These are phyloP conservation scores for Oryza longistaminata DNA, from an alignment of 176 grass and related monocot species.

Conservation along the genomic window DNA sequence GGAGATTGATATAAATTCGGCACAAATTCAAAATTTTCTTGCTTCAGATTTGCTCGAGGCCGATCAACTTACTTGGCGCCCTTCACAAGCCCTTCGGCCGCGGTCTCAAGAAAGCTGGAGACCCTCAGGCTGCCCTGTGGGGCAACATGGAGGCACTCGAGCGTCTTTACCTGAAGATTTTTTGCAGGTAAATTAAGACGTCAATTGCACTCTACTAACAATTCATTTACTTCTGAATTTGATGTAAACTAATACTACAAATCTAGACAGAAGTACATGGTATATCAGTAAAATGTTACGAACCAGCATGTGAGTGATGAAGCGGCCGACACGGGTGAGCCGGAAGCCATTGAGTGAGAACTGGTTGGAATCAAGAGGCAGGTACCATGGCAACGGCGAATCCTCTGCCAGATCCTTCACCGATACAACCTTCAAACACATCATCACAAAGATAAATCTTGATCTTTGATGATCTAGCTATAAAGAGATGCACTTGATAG, in stretches of 20 bases:
- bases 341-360: constrained; percentile 37
- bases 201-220: no score
- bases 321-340: constrained; percentile 23
- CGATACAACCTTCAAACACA: constrained; percentile 25
- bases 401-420: constrained; percentile 41
- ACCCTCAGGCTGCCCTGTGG: constrained; percentile 41
- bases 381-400: constrained; percentile 51
- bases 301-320: no score
- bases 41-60: background rate
- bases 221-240: no score
- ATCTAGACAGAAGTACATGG: no score
- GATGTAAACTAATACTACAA: no score
- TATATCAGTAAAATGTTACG: no score
- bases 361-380: constrained; percentile 37
- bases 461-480: no score
- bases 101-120: constrained; percentile 35
- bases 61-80: constrained; percentile 22
- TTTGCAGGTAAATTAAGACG: background rate
- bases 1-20: background rate
- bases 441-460: no score
- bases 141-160: constrained; percentile 35
- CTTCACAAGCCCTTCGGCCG: constrained; percentile 30
- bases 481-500: no score
- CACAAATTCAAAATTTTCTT: background rate
- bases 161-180: background rate